These are phyloP conservation scores for Cyberlindnera meyerae DNA, from an alignment of 805 yeast genomes.

Conservation along the genomic window DNA sequence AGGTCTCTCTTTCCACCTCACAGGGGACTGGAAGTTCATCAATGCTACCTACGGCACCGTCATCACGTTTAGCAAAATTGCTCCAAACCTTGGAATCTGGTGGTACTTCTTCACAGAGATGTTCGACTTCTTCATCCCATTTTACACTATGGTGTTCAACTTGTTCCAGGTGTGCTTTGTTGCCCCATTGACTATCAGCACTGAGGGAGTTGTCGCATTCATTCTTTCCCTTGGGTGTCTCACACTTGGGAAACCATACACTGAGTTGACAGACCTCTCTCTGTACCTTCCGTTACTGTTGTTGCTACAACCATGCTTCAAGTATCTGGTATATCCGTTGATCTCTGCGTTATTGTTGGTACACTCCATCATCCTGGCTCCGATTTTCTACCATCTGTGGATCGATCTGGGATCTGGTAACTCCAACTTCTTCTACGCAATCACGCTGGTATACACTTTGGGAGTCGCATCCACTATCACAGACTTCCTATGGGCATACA, in stretches of 20 bases:
- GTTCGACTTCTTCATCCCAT: conserved; percentile 82
- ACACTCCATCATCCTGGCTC: conserved; percentile 64
- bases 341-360: conserved; percentile 49
- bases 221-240: conserved; percentile 46
- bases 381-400: conserved; percentile 93
- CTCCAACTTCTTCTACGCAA: conserved; percentile 93
- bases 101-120: conserved; percentile 97
- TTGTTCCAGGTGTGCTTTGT: conserved; percentile 61
- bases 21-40: conserved; percentile 44
- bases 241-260: conserved; percentile 75
- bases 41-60: conserved; percentile 51
- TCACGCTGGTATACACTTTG: conserved; percentile 72
- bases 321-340: conserved; percentile 41
- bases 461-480: conserved; percentile 63
- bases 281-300: conserved; percentile 44
- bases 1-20: conserved; percentile 30
- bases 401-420: conserved; percentile 91
- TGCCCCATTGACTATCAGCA: conserved; percentile 70
- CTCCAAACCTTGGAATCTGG: conserved; percentile 95
- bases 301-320: conserved; percentile 42
- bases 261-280: conserved; percentile 75
- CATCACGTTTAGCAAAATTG: conserved; percentile 59
- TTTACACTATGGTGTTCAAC: conserved; percentile 81
- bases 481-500: conserved; percentile 74
- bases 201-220: conserved; percentile 61